These are phyloP conservation scores for Cyberlindnera subsufficiens DNA, from an alignment of 805 yeast species.

Conservation along the genomic window DNA sequence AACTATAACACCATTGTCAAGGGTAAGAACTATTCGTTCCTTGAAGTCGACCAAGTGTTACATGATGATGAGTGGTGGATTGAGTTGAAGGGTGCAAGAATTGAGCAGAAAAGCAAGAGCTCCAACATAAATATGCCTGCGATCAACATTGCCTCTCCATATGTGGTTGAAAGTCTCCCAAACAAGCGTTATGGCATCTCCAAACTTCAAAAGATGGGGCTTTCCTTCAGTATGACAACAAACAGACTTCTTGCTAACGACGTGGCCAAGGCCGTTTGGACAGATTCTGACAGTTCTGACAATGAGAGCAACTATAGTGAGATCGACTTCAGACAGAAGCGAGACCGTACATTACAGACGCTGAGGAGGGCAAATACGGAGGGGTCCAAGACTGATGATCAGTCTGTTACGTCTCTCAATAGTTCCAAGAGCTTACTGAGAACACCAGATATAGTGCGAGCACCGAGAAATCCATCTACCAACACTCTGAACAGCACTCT, in stretches of 20 bases:
- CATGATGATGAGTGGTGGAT: slow-evolving; percentile 84
- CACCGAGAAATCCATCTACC: not conserved
- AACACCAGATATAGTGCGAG: not conserved
- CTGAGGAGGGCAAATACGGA: slow-evolving; percentile 8
- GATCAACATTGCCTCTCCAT: slow-evolving; percentile 26
- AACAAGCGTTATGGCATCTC: slow-evolving; percentile 40
- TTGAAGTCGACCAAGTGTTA: slow-evolving; percentile 45
- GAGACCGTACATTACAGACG: slow-evolving; percentile 3
- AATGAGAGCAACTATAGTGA: slow-evolving; percentile 19
- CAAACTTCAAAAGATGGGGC: slow-evolving; percentile 68
- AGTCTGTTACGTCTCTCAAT: not conserved
- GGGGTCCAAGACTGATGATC: not conserved
- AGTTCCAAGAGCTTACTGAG: not conserved
- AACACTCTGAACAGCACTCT: not conserved
- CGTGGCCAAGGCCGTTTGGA: slow-evolving; percentile 16
- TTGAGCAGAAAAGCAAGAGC: slow-evolving; percentile 9
- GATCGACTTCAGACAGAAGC: slow-evolving; percentile 8
- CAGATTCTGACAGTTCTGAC: slow-evolving; percentile 26
- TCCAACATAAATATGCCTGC: slow-evolving; percentile 29
- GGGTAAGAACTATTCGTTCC: slow-evolving; percentile 45
- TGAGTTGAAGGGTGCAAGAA: slow-evolving; percentile 55
- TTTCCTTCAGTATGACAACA: slow-evolving; percentile 73
- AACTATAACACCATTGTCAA: slow-evolving; percentile 73
- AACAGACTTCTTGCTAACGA: slow-evolving; percentile 37
- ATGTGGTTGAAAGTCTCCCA: slow-evolving; percentile 18